phyloP scores from a whole-genome alignment of 2,329 filamentous ascomycete genomes.

The Monosporascus sp. region DNA sequence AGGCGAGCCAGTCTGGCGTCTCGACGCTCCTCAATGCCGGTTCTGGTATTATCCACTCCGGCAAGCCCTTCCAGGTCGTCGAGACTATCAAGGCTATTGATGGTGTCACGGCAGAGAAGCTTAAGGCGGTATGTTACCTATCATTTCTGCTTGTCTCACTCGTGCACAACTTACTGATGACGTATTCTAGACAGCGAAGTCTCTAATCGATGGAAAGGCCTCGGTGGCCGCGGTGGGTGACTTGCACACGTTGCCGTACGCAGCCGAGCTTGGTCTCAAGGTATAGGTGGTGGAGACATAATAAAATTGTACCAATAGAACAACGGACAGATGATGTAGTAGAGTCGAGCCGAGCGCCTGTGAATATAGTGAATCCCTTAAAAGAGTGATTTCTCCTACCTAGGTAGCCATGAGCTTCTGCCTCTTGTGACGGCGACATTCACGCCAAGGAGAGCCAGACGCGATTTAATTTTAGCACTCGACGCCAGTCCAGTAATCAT shows the following conservation, averaged over 20 bases:
- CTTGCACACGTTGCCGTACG: constrained; percentile 83
- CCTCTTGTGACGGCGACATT: too few relatives aligned
- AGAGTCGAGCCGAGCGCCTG: constrained; percentile 34
- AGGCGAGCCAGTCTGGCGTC: constrained; percentile 71
- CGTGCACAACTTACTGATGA: constrained; percentile 20
- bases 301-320: constrained; percentile 38
- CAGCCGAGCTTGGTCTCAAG: constrained; percentile 87
- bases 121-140: constrained; percentile 68
- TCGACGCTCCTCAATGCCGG: constrained; percentile 79
- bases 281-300: constrained; percentile 59
- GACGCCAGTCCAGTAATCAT: too few relatives aligned
- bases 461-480: too few relatives aligned
- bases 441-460: too few relatives aligned
- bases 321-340: constrained; percentile 25
- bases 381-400: constrained; percentile 13
- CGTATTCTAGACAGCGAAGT: constrained; percentile 69
- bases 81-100: constrained; percentile 75
- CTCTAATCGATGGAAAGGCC: constrained; percentile 81
- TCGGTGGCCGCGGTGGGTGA: constrained; percentile 88
- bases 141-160: neutral
- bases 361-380: constrained; percentile 42
- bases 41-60: constrained; percentile 73
- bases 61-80: constrained; percentile 78
- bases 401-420: too few relatives aligned
- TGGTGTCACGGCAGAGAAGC: constrained; percentile 73